Evolutionary conservation across 2,329 filamentous ascomycete species (phyloP).

Genomic region (Acephala macrosclerotiorum): DNA sequence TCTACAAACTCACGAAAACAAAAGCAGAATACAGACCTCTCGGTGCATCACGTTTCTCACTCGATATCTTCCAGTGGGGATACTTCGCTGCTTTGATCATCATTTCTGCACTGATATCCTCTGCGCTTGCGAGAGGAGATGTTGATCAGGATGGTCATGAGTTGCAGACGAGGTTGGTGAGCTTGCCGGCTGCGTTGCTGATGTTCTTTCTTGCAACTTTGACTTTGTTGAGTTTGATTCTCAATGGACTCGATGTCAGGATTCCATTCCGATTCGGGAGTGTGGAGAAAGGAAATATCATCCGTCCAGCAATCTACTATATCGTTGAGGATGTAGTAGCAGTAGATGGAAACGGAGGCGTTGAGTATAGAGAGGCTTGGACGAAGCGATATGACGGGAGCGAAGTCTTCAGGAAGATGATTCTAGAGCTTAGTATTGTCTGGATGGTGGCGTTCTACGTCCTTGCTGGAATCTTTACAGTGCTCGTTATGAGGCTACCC

Average conservation of each 20-base stretch:
- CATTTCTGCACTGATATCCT: conserved; percentile 33
- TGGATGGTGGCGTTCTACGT: conserved; percentile 35
- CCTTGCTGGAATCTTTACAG: conserved; percentile 25
- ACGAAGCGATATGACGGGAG: conserved; percentile 50
- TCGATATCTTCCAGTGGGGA: conserved; percentile 38
- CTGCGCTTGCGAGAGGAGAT: conserved; percentile 32
- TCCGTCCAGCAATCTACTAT: conserved; percentile 64
- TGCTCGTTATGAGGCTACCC: conserved; percentile 30
- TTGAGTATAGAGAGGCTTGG: conserved; percentile 52
- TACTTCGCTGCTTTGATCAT: conserved; percentile 34
- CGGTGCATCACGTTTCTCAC: conserved; percentile 22
- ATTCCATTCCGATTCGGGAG: conserved; percentile 36
- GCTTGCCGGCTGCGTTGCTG: conserved; percentile 29
- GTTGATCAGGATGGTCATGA: conserved; percentile 30
- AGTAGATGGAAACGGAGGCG: conserved; percentile 69
- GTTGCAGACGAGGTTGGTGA: conserved; percentile 29
- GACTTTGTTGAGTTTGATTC: conserved; percentile 29
- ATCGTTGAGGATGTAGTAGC: conserved; percentile 75
- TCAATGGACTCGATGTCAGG: conserved; percentile 24
- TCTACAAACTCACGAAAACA: conserved; percentile 30
- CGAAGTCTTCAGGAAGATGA: conserved; percentile 51
- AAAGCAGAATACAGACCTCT: conserved; percentile 30
- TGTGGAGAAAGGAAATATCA: conserved; percentile 23
- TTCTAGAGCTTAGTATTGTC: conserved; percentile 38
- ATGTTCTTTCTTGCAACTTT: conserved; percentile 36